A percentile compares a stretch with the other conserved stretches of the same genome.
phyloP scores from a whole-genome alignment of 2,329 filamentous ascomycete genomes.

The Exophiala aquamarina region DNA sequence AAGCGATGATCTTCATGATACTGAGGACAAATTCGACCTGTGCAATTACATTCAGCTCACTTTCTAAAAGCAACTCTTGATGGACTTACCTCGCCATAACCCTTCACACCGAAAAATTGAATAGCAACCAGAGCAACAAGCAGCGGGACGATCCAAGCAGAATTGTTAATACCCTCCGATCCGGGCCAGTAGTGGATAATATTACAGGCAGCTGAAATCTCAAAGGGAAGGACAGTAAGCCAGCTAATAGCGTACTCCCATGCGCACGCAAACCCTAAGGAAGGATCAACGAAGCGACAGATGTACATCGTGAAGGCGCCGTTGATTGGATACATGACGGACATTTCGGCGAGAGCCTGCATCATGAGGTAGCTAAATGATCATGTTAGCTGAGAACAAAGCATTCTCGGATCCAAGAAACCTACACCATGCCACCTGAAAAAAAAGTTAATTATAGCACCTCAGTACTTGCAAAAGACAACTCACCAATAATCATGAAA shows the following conservation, averaged over 20 bases:
- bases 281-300: slow-evolving; percentile 59
- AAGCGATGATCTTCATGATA: slow-evolving; percentile 59
- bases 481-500: slow-evolving; percentile 55
- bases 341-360: slow-evolving; percentile 61
- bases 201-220: slow-evolving; percentile 51
- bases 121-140: slow-evolving; percentile 21
- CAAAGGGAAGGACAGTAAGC: slow-evolving; percentile 57
- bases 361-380: slow-evolving; percentile 46
- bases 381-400: slow-evolving; percentile 44
- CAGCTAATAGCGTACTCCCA: slow-evolving; percentile 57
- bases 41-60: slow-evolving; percentile 2
- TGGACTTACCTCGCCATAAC: slow-evolving; percentile 33
- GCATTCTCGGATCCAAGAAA: slow-evolving; percentile 44
- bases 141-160: slow-evolving; percentile 29
- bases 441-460: slow-evolving; percentile 10
- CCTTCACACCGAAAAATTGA: slow-evolving; percentile 55
- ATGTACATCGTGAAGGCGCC: slow-evolving; percentile 63
- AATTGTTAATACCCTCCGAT: slow-evolving; percentile 32
- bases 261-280: slow-evolving; percentile 42
- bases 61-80: slow-evolving; percentile 1
- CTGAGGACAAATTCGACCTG: slow-evolving; percentile 58
- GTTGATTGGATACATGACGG: slow-evolving; percentile 62
- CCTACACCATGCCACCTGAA: slow-evolving; percentile 49
- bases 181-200: slow-evolving; percentile 62
- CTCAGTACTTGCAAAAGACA: slow-evolving; percentile 24